phyloP scores from a whole-genome alignment of 495 filamentous ascomycete species.

The Amphirosellinia nigrospora region DNA sequence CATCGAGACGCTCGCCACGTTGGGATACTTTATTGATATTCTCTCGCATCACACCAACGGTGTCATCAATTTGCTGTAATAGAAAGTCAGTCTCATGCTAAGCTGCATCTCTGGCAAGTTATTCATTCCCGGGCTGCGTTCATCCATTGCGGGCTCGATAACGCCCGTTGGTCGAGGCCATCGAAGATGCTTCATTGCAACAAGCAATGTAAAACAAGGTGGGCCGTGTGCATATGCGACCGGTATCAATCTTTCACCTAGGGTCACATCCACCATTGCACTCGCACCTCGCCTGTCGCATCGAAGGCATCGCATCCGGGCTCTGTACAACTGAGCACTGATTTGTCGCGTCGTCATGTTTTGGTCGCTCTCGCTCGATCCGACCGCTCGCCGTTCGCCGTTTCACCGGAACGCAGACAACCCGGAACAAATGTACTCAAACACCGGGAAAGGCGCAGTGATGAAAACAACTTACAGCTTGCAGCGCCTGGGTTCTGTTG shows the following conservation, averaged over 20 bases:
- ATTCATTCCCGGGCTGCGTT: background rate
- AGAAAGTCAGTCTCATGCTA: conserved; percentile 36
- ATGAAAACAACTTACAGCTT: conserved; percentile 70
- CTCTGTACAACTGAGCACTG: background rate
- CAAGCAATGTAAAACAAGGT: background rate
- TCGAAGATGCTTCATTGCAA: background rate
- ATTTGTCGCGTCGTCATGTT: background rate
- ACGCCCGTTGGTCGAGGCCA: too few species aligned
- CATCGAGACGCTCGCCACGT: conserved; percentile 88
- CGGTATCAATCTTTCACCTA: background rate
- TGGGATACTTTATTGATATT: conserved; percentile 93
- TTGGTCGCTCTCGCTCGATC: background rate
- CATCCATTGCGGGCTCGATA: background rate
- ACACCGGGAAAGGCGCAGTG: conserved; percentile 9
- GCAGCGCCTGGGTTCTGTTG: conserved; percentile 67
- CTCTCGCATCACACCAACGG: conserved; percentile 88
- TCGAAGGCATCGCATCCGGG: background rate
- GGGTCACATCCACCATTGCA: background rate
- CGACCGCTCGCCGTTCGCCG: background rate
- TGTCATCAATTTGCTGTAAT: conserved; percentile 91
- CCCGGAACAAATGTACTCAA: conserved; percentile 26
- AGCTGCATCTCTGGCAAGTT: background rate
- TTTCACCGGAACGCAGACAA: conserved; percentile 28
- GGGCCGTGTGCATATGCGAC: background rate
- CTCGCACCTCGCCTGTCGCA: background rate